Conservation (phyloP, 352 stramenopile species). For the Phytopythium mirpurense region DNA sequence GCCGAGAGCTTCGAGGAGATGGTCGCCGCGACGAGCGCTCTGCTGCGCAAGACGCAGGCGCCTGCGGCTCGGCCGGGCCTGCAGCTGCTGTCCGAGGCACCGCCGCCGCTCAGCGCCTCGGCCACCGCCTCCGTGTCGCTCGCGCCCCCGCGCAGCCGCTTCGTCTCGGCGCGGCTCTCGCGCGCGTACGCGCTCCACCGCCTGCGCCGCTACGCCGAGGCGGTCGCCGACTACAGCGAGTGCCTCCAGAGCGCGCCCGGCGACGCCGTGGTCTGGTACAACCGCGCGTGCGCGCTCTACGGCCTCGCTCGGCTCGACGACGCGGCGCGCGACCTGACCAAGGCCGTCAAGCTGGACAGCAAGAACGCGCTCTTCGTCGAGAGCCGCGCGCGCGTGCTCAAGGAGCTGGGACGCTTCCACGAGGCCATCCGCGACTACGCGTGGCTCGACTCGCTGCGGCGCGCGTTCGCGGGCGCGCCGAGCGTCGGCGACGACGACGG, state of each 20-base stretch:
- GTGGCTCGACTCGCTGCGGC: constrained; percentile 49
- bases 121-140: not conserved
- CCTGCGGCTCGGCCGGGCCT: not conserved
- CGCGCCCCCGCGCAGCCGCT: not conserved
- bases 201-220: constrained; percentile 34
- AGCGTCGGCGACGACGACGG: not conserved
- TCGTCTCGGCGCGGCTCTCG: constrained; percentile 5
- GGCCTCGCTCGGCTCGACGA: constrained; percentile 33
- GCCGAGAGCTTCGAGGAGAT: constrained; percentile 26
- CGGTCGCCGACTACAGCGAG: constrained; percentile 48
- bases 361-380: constrained; percentile 63
- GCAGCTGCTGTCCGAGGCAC: constrained; percentile 4
- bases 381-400: constrained; percentile 51
- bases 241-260: constrained; percentile 40
- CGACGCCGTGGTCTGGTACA: constrained; percentile 39
- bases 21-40: constrained; percentile 22
- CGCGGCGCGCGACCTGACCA: constrained; percentile 45
- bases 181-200: constrained; percentile 59
- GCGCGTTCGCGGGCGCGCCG: constrained; percentile 3
- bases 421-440: constrained; percentile 72
- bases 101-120: not conserved
- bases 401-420: constrained; percentile 55
- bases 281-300: constrained; percentile 60
- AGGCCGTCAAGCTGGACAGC: constrained; percentile 59
- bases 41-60: constrained; percentile 41